phyloP scores from a whole-genome alignment of 345 rosid species.

The Conringia planisiliqua region DNA sequence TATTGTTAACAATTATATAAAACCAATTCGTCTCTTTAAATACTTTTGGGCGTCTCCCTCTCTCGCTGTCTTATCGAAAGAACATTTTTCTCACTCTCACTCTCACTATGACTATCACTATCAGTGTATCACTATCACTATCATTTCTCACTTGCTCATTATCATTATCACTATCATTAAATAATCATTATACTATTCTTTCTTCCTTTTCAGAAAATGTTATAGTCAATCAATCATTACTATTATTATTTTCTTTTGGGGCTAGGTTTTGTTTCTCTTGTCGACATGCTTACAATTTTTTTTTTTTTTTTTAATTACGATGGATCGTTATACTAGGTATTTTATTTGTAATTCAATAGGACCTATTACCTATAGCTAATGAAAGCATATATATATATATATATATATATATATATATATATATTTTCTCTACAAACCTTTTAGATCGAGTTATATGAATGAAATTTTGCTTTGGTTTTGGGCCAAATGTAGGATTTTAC shows the following conservation, averaged over 20 bases:
- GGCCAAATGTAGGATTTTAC: no score
- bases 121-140: background rate
- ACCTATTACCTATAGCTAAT: background rate
- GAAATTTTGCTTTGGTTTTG: no score
- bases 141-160: constrained; percentile 1
- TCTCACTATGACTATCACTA: background rate
- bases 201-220: background rate
- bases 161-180: constrained; percentile 6
- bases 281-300: constrained; percentile 21
- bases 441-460: no score
- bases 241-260: background rate
- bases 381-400: no score
- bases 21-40: background rate
- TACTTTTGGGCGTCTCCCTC: constrained; percentile 11
- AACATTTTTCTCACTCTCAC: background rate
- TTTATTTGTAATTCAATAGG: background rate
- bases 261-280: constrained; percentile 25
- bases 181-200: constrained; percentile 18
- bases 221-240: constrained; percentile 8
- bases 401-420: no score
- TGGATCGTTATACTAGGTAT: background rate
- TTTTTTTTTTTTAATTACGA: background rate
- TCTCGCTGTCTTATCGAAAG: background rate
- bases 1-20: background rate
- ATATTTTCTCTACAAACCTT: no score